Conservation (phyloP, 306 rosid genomes). For the Cicer pinnatifidum region DNA sequence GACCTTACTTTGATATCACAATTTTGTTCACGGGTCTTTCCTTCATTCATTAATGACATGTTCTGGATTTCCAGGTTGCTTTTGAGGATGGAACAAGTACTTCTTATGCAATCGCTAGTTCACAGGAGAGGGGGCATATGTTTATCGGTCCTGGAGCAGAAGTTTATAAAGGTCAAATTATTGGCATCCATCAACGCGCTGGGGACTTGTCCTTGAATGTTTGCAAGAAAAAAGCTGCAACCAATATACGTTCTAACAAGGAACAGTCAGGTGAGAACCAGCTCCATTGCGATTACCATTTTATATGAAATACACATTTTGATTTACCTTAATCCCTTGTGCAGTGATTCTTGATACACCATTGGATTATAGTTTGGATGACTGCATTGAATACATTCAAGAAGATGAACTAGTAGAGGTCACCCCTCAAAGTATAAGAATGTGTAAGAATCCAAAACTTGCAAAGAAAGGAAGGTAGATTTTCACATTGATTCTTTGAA, state of each 20-base stretch:
- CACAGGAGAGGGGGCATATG: constrained; percentile 97
- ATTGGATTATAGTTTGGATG: constrained; percentile 89
- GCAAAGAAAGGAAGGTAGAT: constrained; percentile 71
- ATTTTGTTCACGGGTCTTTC: constrained; percentile 21
- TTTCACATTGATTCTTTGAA: constrained; percentile 14
- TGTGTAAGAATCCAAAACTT: constrained; percentile 89
- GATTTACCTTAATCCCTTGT: constrained; percentile 30
- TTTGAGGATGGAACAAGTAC: constrained; percentile 91
- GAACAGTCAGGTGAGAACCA: constrained; percentile 78
- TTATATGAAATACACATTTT: constrained; percentile 30
- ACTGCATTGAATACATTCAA: constrained; percentile 97
- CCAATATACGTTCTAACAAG: constrained; percentile 94
- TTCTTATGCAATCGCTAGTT: constrained; percentile 84
- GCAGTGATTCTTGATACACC: constrained; percentile 95
- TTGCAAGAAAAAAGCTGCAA: constrained; percentile 98
- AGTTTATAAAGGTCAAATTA: constrained; percentile 88
- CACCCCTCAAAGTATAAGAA: constrained; percentile 78
- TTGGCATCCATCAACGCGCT: constrained; percentile 96
- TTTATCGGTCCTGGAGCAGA: constrained; percentile 82
- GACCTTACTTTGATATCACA: background rate
- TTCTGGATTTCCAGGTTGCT: constrained; percentile 77
- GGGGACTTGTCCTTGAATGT: constrained; percentile 93
- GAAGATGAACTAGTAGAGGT: constrained; percentile 96
- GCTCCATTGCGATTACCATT: constrained; percentile 28
- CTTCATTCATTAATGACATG: constrained; percentile 38